Evolutionary conservation across 371 early-diverging fungal species (phyloP).

Genomic region (Smittium culicis): DNA sequence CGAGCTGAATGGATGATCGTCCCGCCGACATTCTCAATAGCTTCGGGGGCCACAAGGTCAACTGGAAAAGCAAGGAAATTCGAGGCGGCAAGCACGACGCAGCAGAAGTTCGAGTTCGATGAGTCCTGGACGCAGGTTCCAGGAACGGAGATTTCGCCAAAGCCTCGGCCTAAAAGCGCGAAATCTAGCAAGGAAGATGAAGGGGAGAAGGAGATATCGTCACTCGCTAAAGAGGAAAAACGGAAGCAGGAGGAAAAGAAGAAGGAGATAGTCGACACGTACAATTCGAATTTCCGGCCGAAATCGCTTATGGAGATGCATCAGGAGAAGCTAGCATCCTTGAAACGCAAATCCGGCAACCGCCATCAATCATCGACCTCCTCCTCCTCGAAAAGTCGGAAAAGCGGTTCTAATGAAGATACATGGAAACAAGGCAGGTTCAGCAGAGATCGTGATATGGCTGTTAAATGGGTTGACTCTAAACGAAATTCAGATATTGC

Average conservation of each 20-base stretch:
- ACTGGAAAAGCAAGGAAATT: constrained; percentile 2
- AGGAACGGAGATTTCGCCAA: too few relatives aligned
- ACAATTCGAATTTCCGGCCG: constrained; percentile 19
- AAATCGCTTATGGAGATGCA: constrained; percentile 29
- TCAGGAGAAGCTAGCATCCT: constrained; percentile 13
- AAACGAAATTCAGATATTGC: constrained; percentile 17
- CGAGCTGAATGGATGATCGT: constrained; percentile 28
- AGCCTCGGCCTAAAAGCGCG: too few relatives aligned
- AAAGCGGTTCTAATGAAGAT: constrained; percentile 10
- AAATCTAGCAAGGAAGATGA: not conserved
- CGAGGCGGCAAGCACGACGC: not conserved
- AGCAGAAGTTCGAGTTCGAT: not conserved
- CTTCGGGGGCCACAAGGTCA: not conserved
- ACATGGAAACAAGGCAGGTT: constrained; percentile 24
- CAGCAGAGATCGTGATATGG: constrained; percentile 18
- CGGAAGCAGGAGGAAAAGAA: constrained; percentile 14
- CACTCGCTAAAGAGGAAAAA: constrained; percentile 2
- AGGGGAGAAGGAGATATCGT: constrained; percentile 15
- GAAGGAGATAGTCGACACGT: constrained; percentile 22
- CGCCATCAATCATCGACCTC: not conserved
- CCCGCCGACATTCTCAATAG: constrained; percentile 15
- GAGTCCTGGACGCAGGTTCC: not conserved
- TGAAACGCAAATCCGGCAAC: not conserved
- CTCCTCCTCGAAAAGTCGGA: constrained; percentile 7
- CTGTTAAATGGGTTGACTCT: constrained; percentile 6